Conservation (phyloP, 441 rosid genomes). For the Erysimum pusillum region DNA sequence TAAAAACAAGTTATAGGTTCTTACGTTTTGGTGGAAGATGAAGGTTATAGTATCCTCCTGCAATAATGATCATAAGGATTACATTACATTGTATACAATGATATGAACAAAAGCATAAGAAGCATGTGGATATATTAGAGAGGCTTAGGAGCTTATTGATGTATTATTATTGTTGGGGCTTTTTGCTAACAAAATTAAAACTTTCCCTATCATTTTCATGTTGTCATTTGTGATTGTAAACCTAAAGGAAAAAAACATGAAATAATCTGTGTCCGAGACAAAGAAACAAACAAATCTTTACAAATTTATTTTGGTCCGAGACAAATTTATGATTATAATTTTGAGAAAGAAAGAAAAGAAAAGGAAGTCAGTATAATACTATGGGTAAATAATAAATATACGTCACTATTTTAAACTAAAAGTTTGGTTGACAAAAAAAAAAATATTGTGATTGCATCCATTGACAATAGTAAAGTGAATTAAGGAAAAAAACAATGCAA, state of each 20-base stretch:
- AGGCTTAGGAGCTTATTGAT: conserved; percentile 26
- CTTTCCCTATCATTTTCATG: background rate
- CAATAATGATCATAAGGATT: conserved; percentile 25
- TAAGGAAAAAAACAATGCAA: too few species aligned
- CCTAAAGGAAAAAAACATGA: background rate
- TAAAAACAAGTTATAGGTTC: too few species aligned
- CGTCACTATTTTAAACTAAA: too few species aligned
- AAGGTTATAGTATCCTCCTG: conserved; percentile 16
- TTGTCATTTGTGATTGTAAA: background rate
- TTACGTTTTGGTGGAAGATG: conserved; percentile 30
- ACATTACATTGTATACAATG: background rate
- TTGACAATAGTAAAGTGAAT: too few species aligned
- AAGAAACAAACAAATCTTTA: background rate
- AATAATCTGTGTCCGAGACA: background rate
- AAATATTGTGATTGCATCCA: too few species aligned
- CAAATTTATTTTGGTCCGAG: background rate
- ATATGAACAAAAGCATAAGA: conserved; percentile 31
- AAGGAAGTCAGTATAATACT: too few species aligned
- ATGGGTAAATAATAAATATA: too few species aligned
- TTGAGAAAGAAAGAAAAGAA: too few species aligned
- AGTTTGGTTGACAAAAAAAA: too few species aligned
- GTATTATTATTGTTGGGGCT: background rate
- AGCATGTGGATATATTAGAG: conserved; percentile 22
- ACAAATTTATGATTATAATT: too few species aligned
- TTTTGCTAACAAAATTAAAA: background rate